Evolutionary conservation across 257 asterid species (phyloP).

Genomic region (Primulina huaijiensis): DNA sequence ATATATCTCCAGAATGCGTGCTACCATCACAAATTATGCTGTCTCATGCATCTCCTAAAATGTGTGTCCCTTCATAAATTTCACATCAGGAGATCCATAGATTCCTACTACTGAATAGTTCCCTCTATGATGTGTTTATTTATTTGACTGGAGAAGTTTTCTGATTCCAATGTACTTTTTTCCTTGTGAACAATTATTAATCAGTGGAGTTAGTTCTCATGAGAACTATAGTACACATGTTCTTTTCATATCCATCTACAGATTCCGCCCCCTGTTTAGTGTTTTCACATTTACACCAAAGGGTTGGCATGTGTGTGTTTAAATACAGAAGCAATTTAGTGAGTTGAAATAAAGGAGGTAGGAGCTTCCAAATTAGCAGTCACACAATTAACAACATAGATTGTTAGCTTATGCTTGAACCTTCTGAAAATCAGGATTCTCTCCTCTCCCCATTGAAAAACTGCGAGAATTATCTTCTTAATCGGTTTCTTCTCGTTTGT

Average conservation of each 20-base stretch:
- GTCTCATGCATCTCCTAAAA: too few relatives aligned
- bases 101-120: neutral
- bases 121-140: too few relatives aligned
- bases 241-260: neutral
- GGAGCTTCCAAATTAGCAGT: slow-evolving; percentile 56
- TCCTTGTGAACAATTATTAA: neutral
- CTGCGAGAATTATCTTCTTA: slow-evolving; percentile 52
- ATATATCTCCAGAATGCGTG: neutral
- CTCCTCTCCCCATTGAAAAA: slow-evolving; percentile 69
- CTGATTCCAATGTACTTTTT: neutral
- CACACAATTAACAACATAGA: slow-evolving; percentile 63
- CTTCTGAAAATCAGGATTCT: slow-evolving; percentile 55
- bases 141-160: neutral
- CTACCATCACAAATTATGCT: neutral
- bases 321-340: slow-evolving; percentile 29
- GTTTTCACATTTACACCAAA: slow-evolving; percentile 14
- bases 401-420: slow-evolving; percentile 61
- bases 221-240: too few relatives aligned
- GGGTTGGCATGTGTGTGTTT: neutral
- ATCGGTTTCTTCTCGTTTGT: slow-evolving; percentile 34
- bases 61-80: too few relatives aligned
- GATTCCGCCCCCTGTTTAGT: neutral
- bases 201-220: too few relatives aligned
- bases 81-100: neutral
- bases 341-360: slow-evolving; percentile 50